phyloP scores from a whole-genome alignment of 192 early-diverging fungal species.

The Cetraspora pellucida region DNA sequence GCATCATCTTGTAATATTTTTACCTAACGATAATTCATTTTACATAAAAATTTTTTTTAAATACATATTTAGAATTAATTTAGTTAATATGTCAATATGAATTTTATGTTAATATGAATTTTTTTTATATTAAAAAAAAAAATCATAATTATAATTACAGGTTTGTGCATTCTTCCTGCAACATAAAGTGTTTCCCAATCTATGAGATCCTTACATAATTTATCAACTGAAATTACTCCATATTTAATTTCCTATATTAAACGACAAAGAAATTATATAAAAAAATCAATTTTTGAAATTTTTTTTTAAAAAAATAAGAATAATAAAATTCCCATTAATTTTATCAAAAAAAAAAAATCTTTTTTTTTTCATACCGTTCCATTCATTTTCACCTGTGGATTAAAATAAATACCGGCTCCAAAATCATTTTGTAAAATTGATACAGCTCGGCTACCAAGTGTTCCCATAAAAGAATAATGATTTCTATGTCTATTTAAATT shows the following conservation, averaged over 20 bases:
- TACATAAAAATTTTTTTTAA: too few species aligned
- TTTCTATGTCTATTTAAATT: constrained; percentile 90
- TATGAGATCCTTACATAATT: constrained; percentile 80
- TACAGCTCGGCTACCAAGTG: constrained; percentile 73
- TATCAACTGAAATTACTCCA: constrained; percentile 92
- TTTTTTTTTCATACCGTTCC: constrained; percentile 64
- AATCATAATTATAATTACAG: constrained; percentile 53
- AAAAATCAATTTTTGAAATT: too few species aligned
- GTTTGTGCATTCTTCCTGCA: constrained; percentile 97
- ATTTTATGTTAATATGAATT: not conserved
- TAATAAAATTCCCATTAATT: constrained; percentile 5
- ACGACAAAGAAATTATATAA: too few species aligned
- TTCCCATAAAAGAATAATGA: constrained; percentile 87
- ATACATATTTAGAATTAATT: too few species aligned
- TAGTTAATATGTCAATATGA: not conserved
- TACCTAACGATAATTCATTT: constrained; percentile 53
- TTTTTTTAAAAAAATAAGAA: not conserved
- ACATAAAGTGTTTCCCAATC: constrained; percentile 97
- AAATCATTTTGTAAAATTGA: constrained; percentile 76
- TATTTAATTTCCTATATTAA: constrained; percentile 80
- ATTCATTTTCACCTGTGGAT: constrained; percentile 87
- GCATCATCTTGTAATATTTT: constrained; percentile 78
- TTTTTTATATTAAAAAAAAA: not conserved
- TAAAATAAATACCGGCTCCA: constrained; percentile 95
- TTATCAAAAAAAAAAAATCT: too few species aligned